phyloP scores from a whole-genome alignment of 352 stramenopile species.

The Lagenidium giganteum region DNA sequence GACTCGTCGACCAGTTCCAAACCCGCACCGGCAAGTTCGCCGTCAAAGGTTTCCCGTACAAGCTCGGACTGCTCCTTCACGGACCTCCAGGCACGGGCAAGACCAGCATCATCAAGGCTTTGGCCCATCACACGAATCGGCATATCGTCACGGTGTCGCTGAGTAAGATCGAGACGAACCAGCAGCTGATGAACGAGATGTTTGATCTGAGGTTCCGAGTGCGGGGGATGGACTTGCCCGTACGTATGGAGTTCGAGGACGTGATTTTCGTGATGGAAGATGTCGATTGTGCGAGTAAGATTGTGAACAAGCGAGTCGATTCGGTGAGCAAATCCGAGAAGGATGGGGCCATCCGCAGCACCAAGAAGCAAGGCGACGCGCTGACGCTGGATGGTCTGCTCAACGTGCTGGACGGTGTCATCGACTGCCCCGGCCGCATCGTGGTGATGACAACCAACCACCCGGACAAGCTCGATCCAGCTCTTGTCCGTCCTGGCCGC shows the following conservation, averaged over 20 bases:
- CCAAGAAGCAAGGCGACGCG: constrained; percentile 25
- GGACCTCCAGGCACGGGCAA: constrained; percentile 82
- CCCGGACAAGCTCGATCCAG: constrained; percentile 81
- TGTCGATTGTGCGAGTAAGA: constrained; percentile 48
- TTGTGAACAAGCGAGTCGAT: constrained; percentile 33
- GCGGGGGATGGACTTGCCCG: constrained; percentile 30
- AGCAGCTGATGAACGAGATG: constrained; percentile 53
- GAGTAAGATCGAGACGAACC: constrained; percentile 52
- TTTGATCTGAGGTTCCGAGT: constrained; percentile 49
- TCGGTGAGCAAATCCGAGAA: too few species aligned
- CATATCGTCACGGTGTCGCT: constrained; percentile 64
- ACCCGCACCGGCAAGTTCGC: constrained; percentile 62
- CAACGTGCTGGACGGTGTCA: constrained; percentile 82
- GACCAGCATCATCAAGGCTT: constrained; percentile 78
- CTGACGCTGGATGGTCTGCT: constrained; percentile 67
- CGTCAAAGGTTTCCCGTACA: constrained; percentile 84
- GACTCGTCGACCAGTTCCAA: constrained; percentile 55
- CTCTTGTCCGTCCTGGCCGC: constrained; percentile 24
- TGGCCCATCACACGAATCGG: constrained; percentile 63
- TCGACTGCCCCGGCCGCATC: constrained; percentile 72
- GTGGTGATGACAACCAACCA: constrained; percentile 90
- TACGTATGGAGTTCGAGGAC: constrained; percentile 49
- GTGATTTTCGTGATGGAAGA: constrained; percentile 80
- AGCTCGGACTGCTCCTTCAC: constrained; percentile 75
- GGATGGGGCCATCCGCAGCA: too few species aligned